Evolutionary conservation across 495 filamentous ascomycete species (phyloP).

Genomic region (Oleoguttula mirabilis): DNA sequence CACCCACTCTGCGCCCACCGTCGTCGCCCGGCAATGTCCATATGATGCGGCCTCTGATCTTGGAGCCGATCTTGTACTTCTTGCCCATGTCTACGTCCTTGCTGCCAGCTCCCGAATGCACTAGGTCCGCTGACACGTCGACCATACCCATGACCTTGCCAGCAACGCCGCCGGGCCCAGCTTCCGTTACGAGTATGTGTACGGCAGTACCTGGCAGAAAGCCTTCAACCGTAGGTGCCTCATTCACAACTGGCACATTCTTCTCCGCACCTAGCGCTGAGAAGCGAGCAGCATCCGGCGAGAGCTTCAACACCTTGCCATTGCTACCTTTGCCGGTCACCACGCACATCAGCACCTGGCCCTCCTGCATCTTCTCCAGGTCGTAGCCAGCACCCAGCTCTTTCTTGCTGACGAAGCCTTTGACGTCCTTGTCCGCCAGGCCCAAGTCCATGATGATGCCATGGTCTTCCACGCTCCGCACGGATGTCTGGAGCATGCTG

Average conservation of each 20-base stretch:
- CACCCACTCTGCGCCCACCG: slow-evolving; percentile 63
- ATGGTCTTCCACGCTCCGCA: slow-evolving; percentile 86
- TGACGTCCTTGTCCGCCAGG: slow-evolving; percentile 50
- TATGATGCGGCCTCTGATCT: slow-evolving; percentile 74
- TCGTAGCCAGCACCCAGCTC: slow-evolving; percentile 54
- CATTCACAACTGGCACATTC: slow-evolving; percentile 39
- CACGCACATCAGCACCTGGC: slow-evolving; percentile 71
- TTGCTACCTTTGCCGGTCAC: slow-evolving; percentile 63
- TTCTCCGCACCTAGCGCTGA: slow-evolving; percentile 7
- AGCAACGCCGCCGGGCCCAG: slow-evolving; percentile 44
- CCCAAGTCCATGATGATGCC: slow-evolving; percentile 89
- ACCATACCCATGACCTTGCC: slow-evolving; percentile 90
- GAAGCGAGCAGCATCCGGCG: slow-evolving; percentile 42
- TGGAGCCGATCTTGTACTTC: slow-evolving; percentile 66
- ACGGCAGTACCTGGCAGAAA: slow-evolving; percentile 83
- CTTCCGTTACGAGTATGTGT: slow-evolving; percentile 70
- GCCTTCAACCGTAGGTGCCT: slow-evolving; percentile 76
- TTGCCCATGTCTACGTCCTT: slow-evolving; percentile 54
- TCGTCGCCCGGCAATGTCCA: slow-evolving; percentile 71
- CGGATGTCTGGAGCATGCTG: slow-evolving; percentile 70
- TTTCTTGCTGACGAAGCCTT: slow-evolving; percentile 81
- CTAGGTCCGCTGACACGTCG: slow-evolving; percentile 75
- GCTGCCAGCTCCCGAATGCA: slow-evolving; percentile 67
- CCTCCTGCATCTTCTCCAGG: slow-evolving; percentile 55
- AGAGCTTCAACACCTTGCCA: slow-evolving; percentile 77